phyloP scores from a whole-genome alignment of 345 rosid genomes.

The Eutrema heterophyllum region DNA sequence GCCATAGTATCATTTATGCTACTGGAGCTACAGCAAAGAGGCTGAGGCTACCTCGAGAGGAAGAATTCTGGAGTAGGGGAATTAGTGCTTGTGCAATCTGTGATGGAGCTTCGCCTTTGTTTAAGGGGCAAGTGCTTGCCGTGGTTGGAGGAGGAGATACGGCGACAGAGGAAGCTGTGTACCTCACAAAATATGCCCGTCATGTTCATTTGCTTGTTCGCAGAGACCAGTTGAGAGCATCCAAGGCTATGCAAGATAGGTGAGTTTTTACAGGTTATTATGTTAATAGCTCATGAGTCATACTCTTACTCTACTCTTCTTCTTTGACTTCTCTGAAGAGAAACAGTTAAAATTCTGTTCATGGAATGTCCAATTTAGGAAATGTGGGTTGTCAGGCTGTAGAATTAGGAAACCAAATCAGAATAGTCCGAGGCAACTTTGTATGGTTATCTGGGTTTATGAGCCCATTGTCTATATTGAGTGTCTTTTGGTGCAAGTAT shows the following conservation, averaged over 20 bases:
- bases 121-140: conserved; percentile 91
- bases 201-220: conserved; percentile 99
- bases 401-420: neutral
- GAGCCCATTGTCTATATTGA: neutral
- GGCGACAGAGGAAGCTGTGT: conserved; percentile 92
- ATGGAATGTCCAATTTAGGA: neutral
- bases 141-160: conserved; percentile 99
- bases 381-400: neutral
- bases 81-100: conserved; percentile 99
- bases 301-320: neutral
- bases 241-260: conserved; percentile 99
- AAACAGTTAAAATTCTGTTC: neutral
- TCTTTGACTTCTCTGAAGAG: conserved; percentile 9
- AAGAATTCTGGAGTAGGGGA: conserved; percentile 98
- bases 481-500: neutral
- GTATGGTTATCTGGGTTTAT: neutral
- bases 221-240: conserved; percentile 76
- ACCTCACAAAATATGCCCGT: conserved; percentile 90
- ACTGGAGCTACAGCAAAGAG: conserved; percentile 95
- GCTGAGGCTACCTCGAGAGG: conserved; percentile 80
- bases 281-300: neutral
- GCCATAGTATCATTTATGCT: conserved; percentile 76
- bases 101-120: conserved; percentile 96
- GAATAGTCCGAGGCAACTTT: neutral
- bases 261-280: conserved; percentile 31